A percentile compares a stretch with the other conserved stretches of the same genome.
These are phyloP conservation scores for Urostyla sp. DNA, from an alignment of 73 alveolate genomes.

Conservation along the genomic window DNA sequence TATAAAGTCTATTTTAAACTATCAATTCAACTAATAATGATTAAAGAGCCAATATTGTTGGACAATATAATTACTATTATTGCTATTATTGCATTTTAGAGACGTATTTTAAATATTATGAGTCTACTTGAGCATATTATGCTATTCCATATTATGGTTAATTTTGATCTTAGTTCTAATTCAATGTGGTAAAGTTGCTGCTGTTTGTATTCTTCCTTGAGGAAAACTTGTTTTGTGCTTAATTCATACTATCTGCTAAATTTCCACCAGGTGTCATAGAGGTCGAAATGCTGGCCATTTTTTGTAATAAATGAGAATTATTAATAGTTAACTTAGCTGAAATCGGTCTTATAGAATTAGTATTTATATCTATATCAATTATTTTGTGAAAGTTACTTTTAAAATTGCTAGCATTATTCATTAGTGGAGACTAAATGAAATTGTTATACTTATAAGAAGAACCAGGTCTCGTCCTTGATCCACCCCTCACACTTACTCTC, in stretches of 20 bases:
- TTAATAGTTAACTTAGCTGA: too few relatives aligned
- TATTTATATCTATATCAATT: background rate
- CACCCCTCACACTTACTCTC: background rate
- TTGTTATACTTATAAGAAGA: background rate
- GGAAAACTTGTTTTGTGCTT: too few relatives aligned
- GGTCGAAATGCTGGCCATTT: too few relatives aligned
- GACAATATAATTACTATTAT: too few relatives aligned
- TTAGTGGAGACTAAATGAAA: background rate
- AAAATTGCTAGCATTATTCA: background rate
- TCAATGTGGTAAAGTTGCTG: background rate
- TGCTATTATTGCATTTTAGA: too few relatives aligned
- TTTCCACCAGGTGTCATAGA: too few relatives aligned
- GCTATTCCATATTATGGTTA: background rate
- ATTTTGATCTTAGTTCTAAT: background rate
- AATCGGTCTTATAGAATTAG: background rate
- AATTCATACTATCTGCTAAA: too few relatives aligned
- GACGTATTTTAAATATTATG: background rate
- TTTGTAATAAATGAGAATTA: too few relatives aligned
- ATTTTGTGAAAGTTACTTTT: background rate
- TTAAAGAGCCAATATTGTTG: background rate
- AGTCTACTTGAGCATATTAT: background rate
- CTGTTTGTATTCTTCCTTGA: background rate
- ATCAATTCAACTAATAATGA: background rate
- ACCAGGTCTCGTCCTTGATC: slow-evolving; percentile 18
- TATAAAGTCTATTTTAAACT: slow-evolving; percentile 23